Evolutionary conservation across 2,329 filamentous ascomycete species (phyloP).

Genomic region (Penicillium sp.): DNA sequence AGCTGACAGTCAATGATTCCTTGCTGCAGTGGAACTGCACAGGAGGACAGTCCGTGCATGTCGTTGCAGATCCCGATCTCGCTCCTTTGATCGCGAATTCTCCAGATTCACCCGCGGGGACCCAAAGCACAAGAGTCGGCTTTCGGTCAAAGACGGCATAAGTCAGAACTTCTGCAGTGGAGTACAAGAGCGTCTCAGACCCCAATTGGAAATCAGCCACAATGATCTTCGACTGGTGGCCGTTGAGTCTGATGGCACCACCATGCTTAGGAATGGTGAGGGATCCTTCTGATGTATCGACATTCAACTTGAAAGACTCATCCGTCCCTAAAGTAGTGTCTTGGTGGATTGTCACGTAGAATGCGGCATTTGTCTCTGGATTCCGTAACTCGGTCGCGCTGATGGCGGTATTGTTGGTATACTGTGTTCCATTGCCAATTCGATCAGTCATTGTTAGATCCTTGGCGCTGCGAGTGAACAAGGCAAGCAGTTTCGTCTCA

Average conservation of each 20-base stretch:
- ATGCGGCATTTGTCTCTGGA: constrained; percentile 60
- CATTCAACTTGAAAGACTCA: constrained; percentile 60
- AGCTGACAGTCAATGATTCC: constrained; percentile 51
- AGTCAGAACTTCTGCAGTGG: constrained; percentile 61
- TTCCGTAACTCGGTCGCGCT: constrained; percentile 63
- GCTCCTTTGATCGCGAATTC: constrained; percentile 57
- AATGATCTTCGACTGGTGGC: constrained; percentile 66
- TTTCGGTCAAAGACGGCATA: constrained; percentile 55
- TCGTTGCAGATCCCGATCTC: constrained; percentile 42
- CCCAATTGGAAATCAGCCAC: constrained; percentile 65
- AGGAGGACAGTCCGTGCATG: constrained; percentile 47
- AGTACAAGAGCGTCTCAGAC: constrained; percentile 57
- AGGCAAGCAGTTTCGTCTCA: constrained; percentile 65
- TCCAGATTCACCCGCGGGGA: constrained; percentile 59
- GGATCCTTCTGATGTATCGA: constrained; percentile 61
- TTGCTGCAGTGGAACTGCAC: constrained; percentile 50
- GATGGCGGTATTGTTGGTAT: constrained; percentile 58
- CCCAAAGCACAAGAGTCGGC: constrained; percentile 57
- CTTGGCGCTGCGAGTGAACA: constrained; percentile 64
- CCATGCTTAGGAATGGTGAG: constrained; percentile 60
- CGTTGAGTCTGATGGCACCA: constrained; percentile 58
- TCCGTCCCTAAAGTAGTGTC: constrained; percentile 57
- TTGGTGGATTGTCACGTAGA: constrained; percentile 64
- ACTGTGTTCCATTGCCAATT: constrained; percentile 53
- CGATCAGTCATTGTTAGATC: constrained; percentile 63